Evolutionary conservation across 106 monocot species (phyloP), one percentile per base, ranked within the genome.

Genomic region (Dendrobium officinale): DNA sequence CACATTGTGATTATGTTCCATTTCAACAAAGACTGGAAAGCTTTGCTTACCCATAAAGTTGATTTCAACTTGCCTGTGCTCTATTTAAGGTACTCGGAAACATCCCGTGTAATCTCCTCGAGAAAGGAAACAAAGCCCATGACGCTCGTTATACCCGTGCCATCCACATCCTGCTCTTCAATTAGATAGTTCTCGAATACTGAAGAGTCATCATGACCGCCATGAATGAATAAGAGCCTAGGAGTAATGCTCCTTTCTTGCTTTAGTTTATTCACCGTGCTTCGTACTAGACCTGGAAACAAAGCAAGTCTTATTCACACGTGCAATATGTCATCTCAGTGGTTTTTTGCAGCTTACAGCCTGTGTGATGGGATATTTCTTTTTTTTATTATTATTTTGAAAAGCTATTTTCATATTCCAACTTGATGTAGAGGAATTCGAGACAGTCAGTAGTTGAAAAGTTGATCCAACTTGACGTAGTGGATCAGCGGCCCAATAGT

Each of bases 81-180:
- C 67, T 84, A 86, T 82, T 87, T 90, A 40, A 96, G 88, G 77
- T 96, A 96, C 40, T 96, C 93, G 5, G 76, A 77, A 9, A 89
- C 90, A 73, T 87, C 90, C 45, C 79, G 67, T 1, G 79, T 76
- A 17, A 96, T 86, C 72, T 88, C 90, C 75, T 96, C 93, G 3
- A 96, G 85, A 77, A 96, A 96, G 37, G 96, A 87, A 86, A 92
- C 96, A 82, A 96, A 90, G 17, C 96, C 96, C 75, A 80, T 78
- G 10, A 68, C 72, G 37, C 83, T 88, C 17, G 24, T 42, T 58
- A 81, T 73, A 19, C 77, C 91, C 10, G 75, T 33, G 42, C 98
- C 98, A 79, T 95, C 88, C 55, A 95, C 88, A 75, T 95, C 88
- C 81, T 98, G 98, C 77, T 98, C 98, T 81, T 98, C 98, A 43